These are phyloP conservation scores for Penicillium nucicola DNA, from an alignment of 495 filamentous ascomycete genomes.

Conservation along the genomic window DNA sequence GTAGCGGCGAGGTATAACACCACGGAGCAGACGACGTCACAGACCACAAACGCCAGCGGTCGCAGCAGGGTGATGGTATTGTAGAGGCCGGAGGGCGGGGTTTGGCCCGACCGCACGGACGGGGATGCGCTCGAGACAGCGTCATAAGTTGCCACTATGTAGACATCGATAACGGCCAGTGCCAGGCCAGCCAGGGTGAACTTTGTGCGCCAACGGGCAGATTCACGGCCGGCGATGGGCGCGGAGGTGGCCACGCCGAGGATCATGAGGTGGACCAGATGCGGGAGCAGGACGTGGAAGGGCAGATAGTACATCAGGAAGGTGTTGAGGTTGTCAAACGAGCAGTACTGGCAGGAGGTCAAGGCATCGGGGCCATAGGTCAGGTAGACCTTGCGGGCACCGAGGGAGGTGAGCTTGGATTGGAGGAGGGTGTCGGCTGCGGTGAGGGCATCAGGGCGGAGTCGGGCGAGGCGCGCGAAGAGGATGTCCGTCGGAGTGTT, in stretches of 20 bases:
- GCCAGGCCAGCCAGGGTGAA: constrained; percentile 62
- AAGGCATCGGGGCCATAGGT: constrained; percentile 73
- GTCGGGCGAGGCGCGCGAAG: constrained; percentile 68
- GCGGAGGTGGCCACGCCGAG: constrained; percentile 63
- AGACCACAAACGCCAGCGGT: constrained; percentile 51
- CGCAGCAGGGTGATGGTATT: constrained; percentile 63
- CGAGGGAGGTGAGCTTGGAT: constrained; percentile 62
- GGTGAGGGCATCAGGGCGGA: constrained; percentile 58
- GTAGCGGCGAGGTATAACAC: constrained; percentile 74
- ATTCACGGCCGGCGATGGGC: constrained; percentile 52
- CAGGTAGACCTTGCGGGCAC: constrained; percentile 76
- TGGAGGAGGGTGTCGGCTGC: constrained; percentile 60
- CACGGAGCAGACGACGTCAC: constrained; percentile 58
- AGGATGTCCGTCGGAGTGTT: constrained; percentile 82
- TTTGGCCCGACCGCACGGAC: constrained; percentile 34
- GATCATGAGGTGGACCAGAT: constrained; percentile 69
- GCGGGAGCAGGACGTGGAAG: constrained; percentile 61
- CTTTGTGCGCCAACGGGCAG: constrained; percentile 62
- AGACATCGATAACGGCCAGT: constrained; percentile 63
- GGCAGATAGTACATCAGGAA: constrained; percentile 85
- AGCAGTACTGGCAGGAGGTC: constrained; percentile 76
- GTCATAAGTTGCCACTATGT: constrained; percentile 58
- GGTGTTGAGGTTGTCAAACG: constrained; percentile 61
- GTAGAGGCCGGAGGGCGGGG: constrained; percentile 52
- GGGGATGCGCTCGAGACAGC: constrained; percentile 46